Evolutionary conservation across 2,329 filamentous ascomycete genomes (phyloP).

Genomic region (Claviceps citrina): DNA sequence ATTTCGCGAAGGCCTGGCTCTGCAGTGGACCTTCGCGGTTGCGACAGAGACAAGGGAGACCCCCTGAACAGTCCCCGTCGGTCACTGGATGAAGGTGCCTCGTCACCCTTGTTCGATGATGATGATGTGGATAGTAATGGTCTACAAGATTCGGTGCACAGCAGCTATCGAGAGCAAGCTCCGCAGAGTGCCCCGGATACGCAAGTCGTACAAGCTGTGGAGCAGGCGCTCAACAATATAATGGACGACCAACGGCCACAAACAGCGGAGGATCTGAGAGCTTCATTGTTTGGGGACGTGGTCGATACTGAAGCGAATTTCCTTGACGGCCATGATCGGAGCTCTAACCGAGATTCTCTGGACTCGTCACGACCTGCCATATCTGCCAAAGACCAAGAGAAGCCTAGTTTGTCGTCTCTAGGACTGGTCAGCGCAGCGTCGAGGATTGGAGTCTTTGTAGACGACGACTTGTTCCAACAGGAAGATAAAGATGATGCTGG

Average conservation of each 20-base stretch:
- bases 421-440: constrained; percentile 79
- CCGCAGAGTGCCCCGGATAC: constrained; percentile 51
- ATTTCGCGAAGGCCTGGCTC: constrained; percentile 30
- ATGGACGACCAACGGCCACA: constrained; percentile 61
- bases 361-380: constrained; percentile 28
- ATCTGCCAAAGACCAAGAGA: constrained; percentile 37
- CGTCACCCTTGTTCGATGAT: constrained; percentile 58
- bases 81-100: constrained; percentile 51
- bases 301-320: constrained; percentile 30
- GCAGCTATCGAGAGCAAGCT: constrained; percentile 51
- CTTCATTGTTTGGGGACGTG: constrained; percentile 42
- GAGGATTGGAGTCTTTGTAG: constrained; percentile 80
- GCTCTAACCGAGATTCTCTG: constrained; percentile 46
- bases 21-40: constrained; percentile 28
- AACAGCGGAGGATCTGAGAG: constrained; percentile 46
- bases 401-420: constrained; percentile 78
- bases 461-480: constrained; percentile 85
- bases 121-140: constrained; percentile 61
- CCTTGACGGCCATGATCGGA: constrained; percentile 39
- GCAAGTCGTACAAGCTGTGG: constrained; percentile 79
- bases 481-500: constrained; percentile 58
- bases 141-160: constrained; percentile 57
- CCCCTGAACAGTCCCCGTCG: constrained; percentile 33
- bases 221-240: constrained; percentile 80
- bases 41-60: constrained; percentile 23